Evolutionary conservation across 1,284 basidiomycete species (phyloP), one percentile per base, ranked within the genome.

Genomic region (Inonotus hispidus): DNA sequence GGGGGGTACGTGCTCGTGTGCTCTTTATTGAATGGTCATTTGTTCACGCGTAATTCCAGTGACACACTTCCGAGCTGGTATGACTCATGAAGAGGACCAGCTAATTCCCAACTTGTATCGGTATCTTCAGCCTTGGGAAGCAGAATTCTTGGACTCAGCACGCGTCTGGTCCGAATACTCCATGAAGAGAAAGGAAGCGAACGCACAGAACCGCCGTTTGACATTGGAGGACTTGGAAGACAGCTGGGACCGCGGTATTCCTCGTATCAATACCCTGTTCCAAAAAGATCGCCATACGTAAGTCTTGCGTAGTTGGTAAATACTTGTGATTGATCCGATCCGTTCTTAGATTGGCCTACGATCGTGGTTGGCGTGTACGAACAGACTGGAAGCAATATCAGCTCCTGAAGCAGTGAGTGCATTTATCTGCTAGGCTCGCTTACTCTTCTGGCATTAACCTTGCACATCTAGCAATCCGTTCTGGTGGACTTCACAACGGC

Each of bases 161-260:
- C 93, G 97, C 66, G 97, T 99, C 29, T 99, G 97, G 97, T 93
- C 92, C 2, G 97, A 99, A 75, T 99, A 99, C 73, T 97, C 97
- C 0, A 93, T 98, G 92, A 99, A 99, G 82, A 82, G 97, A 66
- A 98, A 98, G 75, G 97, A 99, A 72, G 97, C 96, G 21, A 96
- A 95, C 66, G 95, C 96, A 2, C 93, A 98, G 73, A 98, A 99
- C 75, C 89, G 96, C 62, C 88, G 97, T 25, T 79, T 98, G 53
- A 98, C 95, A 1, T 80, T 98, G n/a, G 95, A 98, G 72, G 95
- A 98, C 79, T 80, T 98, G 23, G 95, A 98, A 72, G 95, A 98
- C 71, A 94, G 91, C 70, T 98, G 94, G 93, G 94, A 98, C 75
- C 92, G 96, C 67, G 96, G 96, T 78, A 96, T 99, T 71, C 96